Conservation (phyloP, 2,329 filamentous ascomycete species). For the Cladosporium austrohemisphaericum region DNA sequence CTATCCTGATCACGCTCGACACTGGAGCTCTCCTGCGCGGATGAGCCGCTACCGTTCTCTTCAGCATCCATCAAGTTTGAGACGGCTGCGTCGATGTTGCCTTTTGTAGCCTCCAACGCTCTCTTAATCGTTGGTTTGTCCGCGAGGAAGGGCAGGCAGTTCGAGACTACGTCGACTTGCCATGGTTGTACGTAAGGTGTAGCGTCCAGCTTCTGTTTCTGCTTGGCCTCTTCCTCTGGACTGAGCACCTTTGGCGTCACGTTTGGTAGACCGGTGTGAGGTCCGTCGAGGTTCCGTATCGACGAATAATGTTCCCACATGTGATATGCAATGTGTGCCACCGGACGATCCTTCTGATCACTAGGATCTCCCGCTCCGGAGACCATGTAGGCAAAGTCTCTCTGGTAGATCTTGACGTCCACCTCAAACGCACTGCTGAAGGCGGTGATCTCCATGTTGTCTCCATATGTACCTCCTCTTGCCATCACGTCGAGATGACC, state of each 20-base stretch:
- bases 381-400: slow-evolving; percentile 50
- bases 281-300: slow-evolving; percentile 57
- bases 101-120: slow-evolving; percentile 51
- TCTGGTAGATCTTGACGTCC: slow-evolving; percentile 60
- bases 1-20: slow-evolving; percentile 50
- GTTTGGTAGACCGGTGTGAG: slow-evolving; percentile 54
- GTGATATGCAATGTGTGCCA: slow-evolving; percentile 49
- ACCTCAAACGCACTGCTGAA: slow-evolving; percentile 60
- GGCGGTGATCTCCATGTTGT: slow-evolving; percentile 64
- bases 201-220: slow-evolving; percentile 36
- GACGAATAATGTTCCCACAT: slow-evolving; percentile 65
- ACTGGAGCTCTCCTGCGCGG: slow-evolving; percentile 46
- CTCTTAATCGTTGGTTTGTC: slow-evolving; percentile 51
- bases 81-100: slow-evolving; percentile 53
- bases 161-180: slow-evolving; percentile 54
- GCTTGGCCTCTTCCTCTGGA: slow-evolving; percentile 39
- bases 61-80: slow-evolving; percentile 50
- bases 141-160: slow-evolving; percentile 49
- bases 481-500: slow-evolving; percentile 59
- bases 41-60: slow-evolving; percentile 40
- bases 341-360: slow-evolving; percentile 28
- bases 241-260: slow-evolving; percentile 39
- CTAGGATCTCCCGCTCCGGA: slow-evolving; percentile 37
- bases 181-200: slow-evolving; percentile 46
- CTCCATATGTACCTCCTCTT: slow-evolving; percentile 59